Base-by-base conservation (phyloP, 2,329 filamentous ascomycete genomes). In the Fusarium neocosmosporiellum region DNA sequence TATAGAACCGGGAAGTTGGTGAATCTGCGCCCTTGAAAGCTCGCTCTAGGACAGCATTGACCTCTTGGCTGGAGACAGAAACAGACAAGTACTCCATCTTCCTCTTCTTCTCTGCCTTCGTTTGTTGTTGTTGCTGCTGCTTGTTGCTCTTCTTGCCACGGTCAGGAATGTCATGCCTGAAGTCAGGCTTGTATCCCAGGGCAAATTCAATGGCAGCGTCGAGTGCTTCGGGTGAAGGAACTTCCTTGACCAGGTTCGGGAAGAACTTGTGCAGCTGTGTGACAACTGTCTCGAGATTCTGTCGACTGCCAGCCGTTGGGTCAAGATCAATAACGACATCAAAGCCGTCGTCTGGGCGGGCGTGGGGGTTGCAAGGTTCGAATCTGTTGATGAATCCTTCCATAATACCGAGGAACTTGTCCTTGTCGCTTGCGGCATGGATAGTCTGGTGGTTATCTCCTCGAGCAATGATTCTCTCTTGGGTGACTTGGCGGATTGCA, bases 381-480 rank as follows among this genome's bases (percentile, higher is more conserved):
- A 98, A 98, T 37, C 96, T 91, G 14, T 89, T 82, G 73, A 99
- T 87, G 83, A 99, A 99, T 4, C 94, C 94, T 76, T 98, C 94
- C 96, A 99, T 98, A 76, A 99, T 97, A 7, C 90, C 89, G 54
- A 96, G 86, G 63, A 96, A 94, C 81, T 98, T 96, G 20, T 87
- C 84, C 54, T 86, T 83, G 50, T 92, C 89, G 64, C 93, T 92
- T 53, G 90, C 92, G 13, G 96, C 95, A 78, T 96, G 95, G 67
- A 99, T 98, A 1, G 96, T 99, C 83, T 99, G 96, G 81, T 99
- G 96, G 78, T 98, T 98, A 81, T 99, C 95, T 16, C 96, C 96
- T 24, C 96, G 92, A 7, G 90, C 88, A 22, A 98, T 84, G 1
- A 99, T 94, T 58, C 96, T 91, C 71, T 91, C 88, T 65, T 90